Base-by-base conservation (phyloP, 2,329 filamentous ascomycete genomes). In the Thelonectria blattea region DNA sequence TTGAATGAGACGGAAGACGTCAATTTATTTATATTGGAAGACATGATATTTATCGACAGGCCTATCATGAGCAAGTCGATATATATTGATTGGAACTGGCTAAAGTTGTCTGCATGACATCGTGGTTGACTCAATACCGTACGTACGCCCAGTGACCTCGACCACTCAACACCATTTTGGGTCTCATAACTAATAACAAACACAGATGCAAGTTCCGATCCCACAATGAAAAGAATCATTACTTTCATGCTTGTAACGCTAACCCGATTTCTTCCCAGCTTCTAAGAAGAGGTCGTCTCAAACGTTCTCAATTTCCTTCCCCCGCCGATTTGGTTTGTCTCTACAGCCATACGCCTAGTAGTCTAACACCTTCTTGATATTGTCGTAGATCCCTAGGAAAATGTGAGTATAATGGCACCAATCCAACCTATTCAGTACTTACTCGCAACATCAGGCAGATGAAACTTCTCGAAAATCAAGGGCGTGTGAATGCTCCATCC, bases 401-500 rank as follows among this genome's bases (percentile, higher is more conserved):
- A 12, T 24, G 64, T 70, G 46, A 69, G 58, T 22, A 30, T 30
- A 50, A 39, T 6, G 17, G 7, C 3, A 30, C 5, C 14, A 5
- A 11, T 7, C 22, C 15, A 10, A 5, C 24, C n/a, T 12, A n/a
- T 1, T 2, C 15, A 43, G 7, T 14, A 90, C 92, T 88, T 80
- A 96, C 93, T 88, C 14, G 91, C 86, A 69, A 96, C 89, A 77
- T 97, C 93, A 0, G 93, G 93, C 56, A 96, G 81, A 72, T 93
- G 88, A 65, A 92, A 91, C 72, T 83, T 87, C 76, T 97, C 93
- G 76, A 87, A 97, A 37, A 89, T 75, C 71, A 97, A 76, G 0
- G 92, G 90, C 32, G 88, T 89, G 74, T 94, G 93, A 53, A 91
- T 93, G 72, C 89, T 92, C 91, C 91, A 96, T n/a, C 93, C 93